Evolutionary conservation across 352 stramenopile genomes (phyloP).

Genomic region (Thalassiosira hispida): DNA sequence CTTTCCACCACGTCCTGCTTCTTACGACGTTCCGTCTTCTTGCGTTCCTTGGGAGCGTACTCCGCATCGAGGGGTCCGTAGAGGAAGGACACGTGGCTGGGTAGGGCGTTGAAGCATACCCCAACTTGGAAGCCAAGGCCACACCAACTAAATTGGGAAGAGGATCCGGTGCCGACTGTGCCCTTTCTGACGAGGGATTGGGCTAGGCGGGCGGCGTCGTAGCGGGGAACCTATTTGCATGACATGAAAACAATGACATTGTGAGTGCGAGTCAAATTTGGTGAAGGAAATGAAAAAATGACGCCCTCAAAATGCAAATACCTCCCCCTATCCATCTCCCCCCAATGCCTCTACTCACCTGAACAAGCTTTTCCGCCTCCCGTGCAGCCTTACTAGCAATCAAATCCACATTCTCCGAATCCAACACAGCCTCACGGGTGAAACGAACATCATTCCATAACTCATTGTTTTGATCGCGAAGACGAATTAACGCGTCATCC

Average conservation of each 20-base stretch:
- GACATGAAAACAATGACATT: constrained; percentile 11
- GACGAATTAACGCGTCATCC: constrained; percentile 41
- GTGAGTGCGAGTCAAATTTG: not conserved
- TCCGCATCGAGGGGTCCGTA: constrained; percentile 68
- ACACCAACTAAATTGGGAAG: constrained; percentile 69
- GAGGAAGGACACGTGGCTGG: constrained; percentile 71
- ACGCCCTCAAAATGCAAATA: not conserved
- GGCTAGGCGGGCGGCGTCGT: constrained; percentile 69
- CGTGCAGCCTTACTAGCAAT: constrained; percentile 62
- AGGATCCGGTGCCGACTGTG: constrained; percentile 24
- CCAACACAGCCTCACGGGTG: constrained; percentile 80
- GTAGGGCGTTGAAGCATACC: constrained; percentile 78
- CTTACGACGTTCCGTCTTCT: constrained; percentile 46
- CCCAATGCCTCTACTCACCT: constrained; percentile 57
- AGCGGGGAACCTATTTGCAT: constrained; percentile 65
- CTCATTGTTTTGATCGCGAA: constrained; percentile 74
- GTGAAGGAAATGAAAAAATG: too few relatives aligned
- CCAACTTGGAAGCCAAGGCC: constrained; percentile 64
- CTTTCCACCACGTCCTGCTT: constrained; percentile 15
- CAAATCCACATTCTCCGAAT: constrained; percentile 80
- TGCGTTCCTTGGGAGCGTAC: constrained; percentile 58
- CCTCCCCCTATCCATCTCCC: not conserved
- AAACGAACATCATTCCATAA: constrained; percentile 74
- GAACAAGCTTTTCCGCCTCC: constrained; percentile 72
- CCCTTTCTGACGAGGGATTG: constrained; percentile 59